Base-by-base conservation (phyloP, 2,329 filamentous ascomycete genomes). In the Verticillium isaacii region DNA sequence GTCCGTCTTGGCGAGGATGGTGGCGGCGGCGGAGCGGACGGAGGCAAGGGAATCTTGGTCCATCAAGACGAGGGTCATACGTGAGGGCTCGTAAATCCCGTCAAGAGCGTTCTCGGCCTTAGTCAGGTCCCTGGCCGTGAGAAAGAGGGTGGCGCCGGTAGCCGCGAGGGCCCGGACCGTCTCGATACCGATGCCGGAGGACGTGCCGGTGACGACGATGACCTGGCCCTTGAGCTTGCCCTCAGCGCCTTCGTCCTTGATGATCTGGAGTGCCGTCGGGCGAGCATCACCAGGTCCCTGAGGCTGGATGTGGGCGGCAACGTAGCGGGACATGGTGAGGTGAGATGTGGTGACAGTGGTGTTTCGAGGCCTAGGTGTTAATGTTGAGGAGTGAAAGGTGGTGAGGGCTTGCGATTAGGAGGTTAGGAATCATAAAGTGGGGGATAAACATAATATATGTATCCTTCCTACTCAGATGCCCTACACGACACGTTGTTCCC, bases 101-200 rank as follows among this genome's bases (percentile, higher is more conserved):
- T 54, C 66, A 11, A 72, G 67, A 14, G 69, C 71, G 29, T 63
- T n/a, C 1, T 34, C 29, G 23, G 68, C 69, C 59, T 71, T 71
- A 9, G 65, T 62, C 9, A 70, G 45, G 32, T 70, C 62, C 11
- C 70, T 65, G 12, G 67, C 67, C 2, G 68, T 69, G 32, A 71
- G 45, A 32, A 67, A 71, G 25, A 72, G 58, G 5, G 56, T 68
- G 9, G 66, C 63, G 17, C 70, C 69, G 0, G 82, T 79, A 14
- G 73, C 68, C 29, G 73, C 68, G 19, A 84, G 71, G 1, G 80
- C 80, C 12, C 73, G 72, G 2, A 73, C 76, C 1, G 78, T 81
- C 63, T 81, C 78, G 25, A 79, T 65, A 2, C 79, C 80, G 15
- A 82, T 68, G 0, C 79, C 80, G 17, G 77, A 73, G 19, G 76